Base-by-base conservation (phyloP, 148 eudicot species). In the Heliamphora exappendiculata region DNA sequence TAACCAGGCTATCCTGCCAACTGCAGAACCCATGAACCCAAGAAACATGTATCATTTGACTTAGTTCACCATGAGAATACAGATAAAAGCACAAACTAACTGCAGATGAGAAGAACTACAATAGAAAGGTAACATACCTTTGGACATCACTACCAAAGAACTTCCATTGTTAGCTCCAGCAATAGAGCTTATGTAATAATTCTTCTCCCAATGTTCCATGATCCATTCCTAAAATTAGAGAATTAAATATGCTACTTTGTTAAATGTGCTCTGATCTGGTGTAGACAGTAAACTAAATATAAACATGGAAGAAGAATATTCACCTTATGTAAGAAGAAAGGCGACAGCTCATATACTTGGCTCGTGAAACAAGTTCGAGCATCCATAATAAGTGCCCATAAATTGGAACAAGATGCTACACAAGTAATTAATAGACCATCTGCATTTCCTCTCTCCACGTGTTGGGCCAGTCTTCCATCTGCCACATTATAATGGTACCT, bases 341-440 rank as follows among this genome's bases (percentile, higher is more conserved):
- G 79, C 62, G 97, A 92, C 53, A 92, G 82, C 74, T 92, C 97
- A 88, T 90, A 90, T 76, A 88, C 97, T 78, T 92, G 97, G 19
- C 86, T 78, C 74, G 67, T 64, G 79, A 91, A 91, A 69, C 93
- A 93, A 3, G 93, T 91, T 79, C 97, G 92, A 17, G 97, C 97
- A 79, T 92, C 97, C 97, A 92, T 92, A 59, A 90, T 92, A 59
- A 92, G 72, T 82, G 97, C 97, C 97, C 97, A 90, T 41, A 92
- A 87, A 83, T 84, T 92, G 31, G 91, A 69, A 31, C 94, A 80
- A 5, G 97, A 92, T 50, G 97, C 93, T 74, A 92, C 97, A 80
- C 94, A 90, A 63, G 94, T 92, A 71, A 92, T 88, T 60, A 82
- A 85, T 49, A 92, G 73, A 66, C 92, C 92, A 78, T 92, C 97